Evolutionary conservation across 352 stramenopile species (phyloP), one percentile per base, ranked within the genome.

Genomic region (Globisporangium radiosum): DNA sequence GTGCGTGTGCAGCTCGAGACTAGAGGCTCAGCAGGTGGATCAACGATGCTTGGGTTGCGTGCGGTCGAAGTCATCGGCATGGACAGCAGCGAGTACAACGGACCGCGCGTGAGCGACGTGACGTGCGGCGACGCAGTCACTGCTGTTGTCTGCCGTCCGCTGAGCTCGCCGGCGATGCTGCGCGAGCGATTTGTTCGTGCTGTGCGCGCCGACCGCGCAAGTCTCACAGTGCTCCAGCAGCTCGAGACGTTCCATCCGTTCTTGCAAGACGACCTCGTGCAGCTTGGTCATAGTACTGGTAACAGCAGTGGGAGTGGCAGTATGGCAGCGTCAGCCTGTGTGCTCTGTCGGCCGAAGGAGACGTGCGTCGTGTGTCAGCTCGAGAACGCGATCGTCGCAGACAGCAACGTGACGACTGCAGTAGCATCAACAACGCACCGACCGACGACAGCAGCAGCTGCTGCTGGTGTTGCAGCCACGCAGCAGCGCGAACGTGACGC

Each of bases 171-270:
- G 15, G 72, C 75, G 0, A 66, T 75, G 43, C 33, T 91, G 52
- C 73, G 72, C 17, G 78, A 88, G 33, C 78, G 71, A 4, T 90
- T 81, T 38, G 60, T 73, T 42, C 78, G 79, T 15, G 78, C 79
- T 7, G 57, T 84, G 8, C 73, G 79, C 37, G 76, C 76, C 10
- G 77, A 93, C 47, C 66, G 66, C 4, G 70, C 69, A 1, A 76
- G 53, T 65, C 19, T 78, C 7, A 73, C 62, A 56, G 63, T 88
- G 2, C 59, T 93, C 3, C 44, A 81, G 45, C 81, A 93, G 52
- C 60, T 90, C 36, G 79, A 85, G 45, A 87, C 81, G 3, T 92
- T 83, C 55, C 81, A 89, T 37, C 59, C 73, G 52, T 89, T 79
- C 55, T 39, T 73, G 0, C 38, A 57, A 0, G 59, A 60, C 39